Conservation (phyloP, 2,329 filamentous ascomycete species). For the Diplodia seriata region DNA sequence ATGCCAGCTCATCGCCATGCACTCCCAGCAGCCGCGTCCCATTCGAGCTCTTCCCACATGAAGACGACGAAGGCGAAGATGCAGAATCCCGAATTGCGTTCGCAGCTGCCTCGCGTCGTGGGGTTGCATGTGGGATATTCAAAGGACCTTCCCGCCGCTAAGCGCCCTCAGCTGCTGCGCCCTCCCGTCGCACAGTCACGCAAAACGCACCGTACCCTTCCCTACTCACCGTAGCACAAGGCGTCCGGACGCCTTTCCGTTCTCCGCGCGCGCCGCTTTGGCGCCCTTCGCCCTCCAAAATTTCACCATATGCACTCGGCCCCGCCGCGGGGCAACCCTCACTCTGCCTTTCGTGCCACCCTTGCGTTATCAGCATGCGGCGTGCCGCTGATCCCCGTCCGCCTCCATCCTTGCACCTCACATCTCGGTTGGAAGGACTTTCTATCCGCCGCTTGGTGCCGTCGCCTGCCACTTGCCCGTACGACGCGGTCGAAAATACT, state of each 20-base stretch:
- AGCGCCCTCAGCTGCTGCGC: constrained; percentile 27
- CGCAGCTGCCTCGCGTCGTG: background rate
- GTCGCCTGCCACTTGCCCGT: background rate
- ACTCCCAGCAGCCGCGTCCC: background rate
- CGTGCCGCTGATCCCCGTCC: background rate
- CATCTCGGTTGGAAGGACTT: background rate
- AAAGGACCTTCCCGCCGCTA: constrained; percentile 11
- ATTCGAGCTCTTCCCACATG: constrained; percentile 2
- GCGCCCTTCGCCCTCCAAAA: background rate
- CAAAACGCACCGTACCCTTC: background rate
- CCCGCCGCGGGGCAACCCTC: constrained; percentile 12
- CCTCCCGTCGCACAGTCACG: constrained; percentile 20
- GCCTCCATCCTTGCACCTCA: background rate
- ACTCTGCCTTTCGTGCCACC: background rate
- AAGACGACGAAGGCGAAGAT: background rate
- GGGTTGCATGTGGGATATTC: background rate
- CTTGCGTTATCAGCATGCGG: constrained; percentile 19
- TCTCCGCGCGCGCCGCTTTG: constrained; percentile 11
- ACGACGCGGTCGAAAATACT: background rate
- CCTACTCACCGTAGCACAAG: background rate
- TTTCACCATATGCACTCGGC: background rate
- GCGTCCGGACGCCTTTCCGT: constrained; percentile 12
- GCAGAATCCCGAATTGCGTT: background rate
- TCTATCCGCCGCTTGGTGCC: background rate
- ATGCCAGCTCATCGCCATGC: constrained; percentile 6